Evolutionary conservation across 2,329 filamentous ascomycete genomes (phyloP), one percentile per base, ranked within the genome.

Genomic region (Microsporum audouinii): DNA sequence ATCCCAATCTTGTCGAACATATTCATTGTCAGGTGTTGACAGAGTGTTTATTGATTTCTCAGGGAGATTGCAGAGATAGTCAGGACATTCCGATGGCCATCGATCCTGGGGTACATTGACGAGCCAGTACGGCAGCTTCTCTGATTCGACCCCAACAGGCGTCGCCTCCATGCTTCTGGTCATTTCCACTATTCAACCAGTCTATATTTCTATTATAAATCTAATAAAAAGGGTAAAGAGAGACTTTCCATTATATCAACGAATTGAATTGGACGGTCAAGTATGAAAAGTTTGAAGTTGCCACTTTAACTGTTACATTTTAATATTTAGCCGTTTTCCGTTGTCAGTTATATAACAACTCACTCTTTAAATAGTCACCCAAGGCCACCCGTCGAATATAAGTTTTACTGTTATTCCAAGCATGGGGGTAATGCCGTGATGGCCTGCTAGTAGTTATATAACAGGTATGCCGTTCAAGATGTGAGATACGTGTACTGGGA

Each of bases 101-200:
- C 86, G 75, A 31, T 78, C 71, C 39, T 77, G 74, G 0, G 88
- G 84, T 14, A 95, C 76, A 72, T 96, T 96, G 73, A 88, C 80
- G 64, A 92, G 87, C 91, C 91, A 96, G 77, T 87, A 95, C 0
- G 87, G 86, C 29, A 80, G 65, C 3, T n/a, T 12, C 14, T 38
- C 43, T 17, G 57, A 34, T 23, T 27, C 57, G 10, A 17, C 23
- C 7, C 41, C 12, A n/a, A 1, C 8, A 6, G 51, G 29, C 17
- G 33, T 34, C 17, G 4, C 8, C 33, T 55, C 51, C 3, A n/a
- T 17, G 51, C 31, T 36, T n/a, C 8, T 55, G 10, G 51, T 38
- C 51, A 55, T 53, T 5, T 55, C 14, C 33, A 12, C n/a, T 36
- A 36, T 7, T n/a, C 8, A 7, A 36, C 34, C 5, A 27, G 23